phyloP scores from a whole-genome alignment of 1,284 basidiomycete species.

The Leccinum griseonigrum region DNA sequence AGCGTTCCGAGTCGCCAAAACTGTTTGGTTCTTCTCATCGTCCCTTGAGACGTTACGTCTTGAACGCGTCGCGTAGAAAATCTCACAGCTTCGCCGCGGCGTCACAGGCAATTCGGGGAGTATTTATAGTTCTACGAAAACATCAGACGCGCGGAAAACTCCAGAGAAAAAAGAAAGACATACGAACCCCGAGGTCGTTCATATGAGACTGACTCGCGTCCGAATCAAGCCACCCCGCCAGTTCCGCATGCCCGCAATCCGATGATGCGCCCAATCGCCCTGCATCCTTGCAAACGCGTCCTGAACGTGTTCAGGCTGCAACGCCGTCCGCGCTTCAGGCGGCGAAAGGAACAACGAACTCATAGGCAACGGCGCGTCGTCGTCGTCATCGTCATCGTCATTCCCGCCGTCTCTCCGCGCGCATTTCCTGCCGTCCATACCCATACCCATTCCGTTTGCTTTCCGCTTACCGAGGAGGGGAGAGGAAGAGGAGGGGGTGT shows the following conservation, averaged over 20 bases:
- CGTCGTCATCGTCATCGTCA: constrained; percentile 55
- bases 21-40: not conserved
- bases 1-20: not conserved
- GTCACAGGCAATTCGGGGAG: not conserved
- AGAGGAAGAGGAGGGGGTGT: constrained; percentile 41
- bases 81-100: not conserved
- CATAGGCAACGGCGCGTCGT: constrained; percentile 58
- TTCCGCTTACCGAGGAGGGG: constrained; percentile 73
- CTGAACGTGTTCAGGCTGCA: constrained; percentile 82
- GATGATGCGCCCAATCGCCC: constrained; percentile 73
- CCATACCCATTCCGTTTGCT: constrained; percentile 36
- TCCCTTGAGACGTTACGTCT: not conserved
- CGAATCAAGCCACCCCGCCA: constrained; percentile 82
- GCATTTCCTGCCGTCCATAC: constrained; percentile 55
- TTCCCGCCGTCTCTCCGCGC: constrained; percentile 47
- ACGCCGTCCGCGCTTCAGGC: constrained; percentile 72
- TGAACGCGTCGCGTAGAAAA: not conserved
- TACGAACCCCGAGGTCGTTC: not conserved
- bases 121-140: not conserved
- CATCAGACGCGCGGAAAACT: not conserved
- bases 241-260: constrained; percentile 83
- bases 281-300: constrained; percentile 90
- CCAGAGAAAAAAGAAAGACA: not conserved
- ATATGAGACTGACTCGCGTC: constrained; percentile 80
- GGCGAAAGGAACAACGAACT: constrained; percentile 78